phyloP scores from a whole-genome alignment of 179 eudicot species.

The Vitellaria paradoxa region DNA sequence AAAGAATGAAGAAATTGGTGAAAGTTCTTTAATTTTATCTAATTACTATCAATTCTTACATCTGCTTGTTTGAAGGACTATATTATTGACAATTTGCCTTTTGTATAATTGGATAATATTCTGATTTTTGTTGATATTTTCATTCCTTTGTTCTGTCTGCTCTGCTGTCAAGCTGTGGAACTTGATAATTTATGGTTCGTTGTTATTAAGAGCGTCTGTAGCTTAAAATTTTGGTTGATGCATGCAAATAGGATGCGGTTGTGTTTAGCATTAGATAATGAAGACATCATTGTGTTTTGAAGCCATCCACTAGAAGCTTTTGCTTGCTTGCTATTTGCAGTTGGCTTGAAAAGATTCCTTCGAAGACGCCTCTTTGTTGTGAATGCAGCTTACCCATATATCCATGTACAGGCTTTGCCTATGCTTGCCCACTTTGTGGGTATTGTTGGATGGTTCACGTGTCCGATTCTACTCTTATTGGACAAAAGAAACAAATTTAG shows the following conservation, averaged over 20 bases:
- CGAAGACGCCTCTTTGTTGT: neutral
- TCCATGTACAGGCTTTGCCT: too few relatives aligned
- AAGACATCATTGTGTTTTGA: neutral
- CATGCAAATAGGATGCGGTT: neutral
- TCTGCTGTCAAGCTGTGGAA: neutral
- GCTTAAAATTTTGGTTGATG: neutral
- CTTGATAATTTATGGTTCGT: neutral
- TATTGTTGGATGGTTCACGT: too few relatives aligned
- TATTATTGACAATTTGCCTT: slow-evolving; percentile 6
- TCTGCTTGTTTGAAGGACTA: neutral
- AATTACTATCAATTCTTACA: neutral
- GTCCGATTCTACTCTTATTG: too few relatives aligned
- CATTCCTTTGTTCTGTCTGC: neutral
- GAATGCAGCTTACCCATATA: too few relatives aligned
- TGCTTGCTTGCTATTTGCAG: neutral
- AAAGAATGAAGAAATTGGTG: slow-evolving; percentile 20
- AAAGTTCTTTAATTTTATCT: slow-evolving; percentile 33
- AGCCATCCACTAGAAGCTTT: neutral
- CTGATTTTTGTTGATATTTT: neutral
- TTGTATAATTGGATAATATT: neutral
- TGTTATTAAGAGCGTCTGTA: neutral
- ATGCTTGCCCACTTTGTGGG: too few relatives aligned
- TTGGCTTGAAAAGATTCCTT: neutral
- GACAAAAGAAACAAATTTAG: too few relatives aligned
- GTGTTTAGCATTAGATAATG: too few relatives aligned